These are phyloP conservation scores for Brassica rapa DNA, from an alignment of 345 rosid genomes.

Conservation along the genomic window DNA sequence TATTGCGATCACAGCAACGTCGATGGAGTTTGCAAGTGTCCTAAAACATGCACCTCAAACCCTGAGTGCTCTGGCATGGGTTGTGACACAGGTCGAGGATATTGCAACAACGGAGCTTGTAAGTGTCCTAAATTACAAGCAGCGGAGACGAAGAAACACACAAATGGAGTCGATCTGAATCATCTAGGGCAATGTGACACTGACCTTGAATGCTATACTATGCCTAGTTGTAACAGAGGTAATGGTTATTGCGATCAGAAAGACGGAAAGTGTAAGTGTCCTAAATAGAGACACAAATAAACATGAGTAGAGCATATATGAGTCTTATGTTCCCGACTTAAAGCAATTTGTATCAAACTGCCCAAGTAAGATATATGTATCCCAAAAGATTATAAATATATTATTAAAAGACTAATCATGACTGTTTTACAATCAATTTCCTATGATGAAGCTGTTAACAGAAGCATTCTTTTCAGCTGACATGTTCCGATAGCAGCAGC, in stretches of 20 bases:
- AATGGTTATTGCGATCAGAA: neutral
- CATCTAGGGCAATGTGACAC: slow-evolving; percentile 11
- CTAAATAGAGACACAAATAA: neutral
- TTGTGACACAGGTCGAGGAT: neutral
- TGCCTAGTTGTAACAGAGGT: neutral
- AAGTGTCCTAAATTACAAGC: neutral
- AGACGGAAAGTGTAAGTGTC: neutral
- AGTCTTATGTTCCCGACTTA: neutral
- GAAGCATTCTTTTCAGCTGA: no score
- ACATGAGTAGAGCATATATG: neutral
- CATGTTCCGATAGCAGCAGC: no score
- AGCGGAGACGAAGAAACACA: neutral
- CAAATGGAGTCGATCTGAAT: neutral
- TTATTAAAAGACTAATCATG: neutral
- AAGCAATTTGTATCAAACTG: neutral
- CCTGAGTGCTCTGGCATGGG: no score
- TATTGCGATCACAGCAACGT: neutral
- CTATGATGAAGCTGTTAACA: no score
- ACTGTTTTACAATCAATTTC: neutral
- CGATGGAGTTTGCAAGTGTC: neutral
- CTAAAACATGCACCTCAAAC: neutral
- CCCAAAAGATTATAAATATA: neutral
- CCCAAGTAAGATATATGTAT: neutral
- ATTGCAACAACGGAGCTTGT: neutral
- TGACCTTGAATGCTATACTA: neutral